Conservation (phyloP, 768 basidiomycete species). For the Hysterangium stoloniferum region DNA sequence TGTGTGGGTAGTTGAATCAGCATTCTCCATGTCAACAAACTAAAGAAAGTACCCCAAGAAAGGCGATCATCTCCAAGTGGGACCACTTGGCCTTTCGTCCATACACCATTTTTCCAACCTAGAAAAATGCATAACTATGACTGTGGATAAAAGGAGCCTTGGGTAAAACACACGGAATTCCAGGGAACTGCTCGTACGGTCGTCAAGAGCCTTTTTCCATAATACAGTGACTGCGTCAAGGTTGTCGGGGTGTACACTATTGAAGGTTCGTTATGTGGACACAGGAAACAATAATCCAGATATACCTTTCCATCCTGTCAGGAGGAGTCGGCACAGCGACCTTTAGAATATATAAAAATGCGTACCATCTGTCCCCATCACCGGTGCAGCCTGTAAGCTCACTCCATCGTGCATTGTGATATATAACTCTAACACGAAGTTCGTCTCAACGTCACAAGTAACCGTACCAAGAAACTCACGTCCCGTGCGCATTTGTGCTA, state of each 20-base stretch:
- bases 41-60: background rate
- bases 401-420: constrained; percentile 8
- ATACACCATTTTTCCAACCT: constrained; percentile 15
- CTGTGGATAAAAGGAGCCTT: background rate
- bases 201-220: constrained; percentile 8
- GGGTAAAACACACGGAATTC: constrained; percentile 13
- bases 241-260: constrained; percentile 13
- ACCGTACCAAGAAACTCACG: background rate
- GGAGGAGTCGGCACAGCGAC: too few relatives aligned
- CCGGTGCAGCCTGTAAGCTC: constrained; percentile 5
- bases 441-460: background rate
- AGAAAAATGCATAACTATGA: background rate
- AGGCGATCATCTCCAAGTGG: constrained; percentile 7
- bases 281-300: background rate
- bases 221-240: constrained; percentile 1
- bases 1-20: background rate
- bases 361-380: background rate
- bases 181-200: constrained; percentile 6
- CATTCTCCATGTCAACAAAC: background rate
- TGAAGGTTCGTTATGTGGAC: background rate
- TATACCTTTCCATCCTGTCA: constrained; percentile 7
- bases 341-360: background rate
- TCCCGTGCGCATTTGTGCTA: constrained; percentile 6
- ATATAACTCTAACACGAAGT: constrained; percentile 1
- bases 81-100: constrained; percentile 16